Conservation (phyloP, 306 rosid species). For the Rubus parviflorus region DNA sequence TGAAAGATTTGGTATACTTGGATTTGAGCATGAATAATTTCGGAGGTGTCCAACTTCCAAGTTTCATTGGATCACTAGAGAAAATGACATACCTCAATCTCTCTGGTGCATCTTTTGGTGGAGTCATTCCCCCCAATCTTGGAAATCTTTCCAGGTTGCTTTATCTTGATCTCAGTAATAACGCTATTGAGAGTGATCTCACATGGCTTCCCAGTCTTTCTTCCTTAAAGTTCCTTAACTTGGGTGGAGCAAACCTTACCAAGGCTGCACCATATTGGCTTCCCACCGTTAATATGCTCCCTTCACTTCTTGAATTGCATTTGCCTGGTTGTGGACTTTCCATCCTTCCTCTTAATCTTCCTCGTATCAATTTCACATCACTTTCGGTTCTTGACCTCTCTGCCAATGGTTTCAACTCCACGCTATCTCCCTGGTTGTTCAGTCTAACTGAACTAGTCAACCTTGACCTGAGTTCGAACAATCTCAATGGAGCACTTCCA, state of each 20-base stretch:
- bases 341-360: constrained; percentile 25
- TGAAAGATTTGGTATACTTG: constrained; percentile 14
- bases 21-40: constrained; percentile 31
- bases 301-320: constrained; percentile 29
- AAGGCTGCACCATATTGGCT: constrained; percentile 17
- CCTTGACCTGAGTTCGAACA: neutral
- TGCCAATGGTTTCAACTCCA: neutral
- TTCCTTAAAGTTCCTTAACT: constrained; percentile 12
- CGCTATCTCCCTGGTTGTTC: constrained; percentile 33
- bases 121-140: constrained; percentile 12
- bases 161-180: constrained; percentile 1
- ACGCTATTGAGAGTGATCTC: neutral
- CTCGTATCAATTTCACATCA: constrained; percentile 34
- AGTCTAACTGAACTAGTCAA: constrained; percentile 13
- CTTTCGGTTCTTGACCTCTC: constrained; percentile 28
- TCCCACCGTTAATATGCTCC: constrained; percentile 15
- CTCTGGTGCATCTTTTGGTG: constrained; percentile 17
- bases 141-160: constrained; percentile 17
- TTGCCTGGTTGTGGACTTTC: constrained; percentile 24
- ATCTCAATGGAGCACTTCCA: constrained; percentile 9
- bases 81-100: constrained; percentile 18
- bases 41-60: constrained; percentile 7
- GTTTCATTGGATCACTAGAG: constrained; percentile 23
- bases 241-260: constrained; percentile 1
- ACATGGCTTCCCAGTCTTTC: constrained; percentile 10